These are phyloP conservation scores for Argentina anserina DNA, from an alignment of 306 rosid species.

Conservation along the genomic window DNA sequence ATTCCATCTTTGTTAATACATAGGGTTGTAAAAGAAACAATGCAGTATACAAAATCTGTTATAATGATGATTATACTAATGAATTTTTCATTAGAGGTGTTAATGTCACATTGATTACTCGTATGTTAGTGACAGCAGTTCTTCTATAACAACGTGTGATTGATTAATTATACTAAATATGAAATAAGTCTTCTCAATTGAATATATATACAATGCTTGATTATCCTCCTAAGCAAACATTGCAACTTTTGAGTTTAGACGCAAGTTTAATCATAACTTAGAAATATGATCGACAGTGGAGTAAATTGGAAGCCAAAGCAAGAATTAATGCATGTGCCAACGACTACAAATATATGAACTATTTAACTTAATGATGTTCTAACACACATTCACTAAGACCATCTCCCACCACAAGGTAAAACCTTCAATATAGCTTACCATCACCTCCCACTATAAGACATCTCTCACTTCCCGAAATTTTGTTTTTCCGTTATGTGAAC, in stretches of 20 bases:
- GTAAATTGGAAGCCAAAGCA: constrained; percentile 61
- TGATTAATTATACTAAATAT: too few relatives aligned
- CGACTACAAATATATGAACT: constrained; percentile 18
- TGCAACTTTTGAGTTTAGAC: constrained; percentile 24
- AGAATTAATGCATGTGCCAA: constrained; percentile 59
- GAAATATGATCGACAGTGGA: constrained; percentile 36
- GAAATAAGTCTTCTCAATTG: too few relatives aligned
- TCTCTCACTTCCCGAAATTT: too few relatives aligned
- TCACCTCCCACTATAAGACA: too few relatives aligned
- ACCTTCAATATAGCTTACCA: too few relatives aligned
- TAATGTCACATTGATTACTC: constrained; percentile 33
- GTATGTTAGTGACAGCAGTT: constrained; percentile 24
- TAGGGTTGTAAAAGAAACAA: not conserved
- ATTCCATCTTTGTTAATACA: not conserved
- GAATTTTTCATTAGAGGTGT: not conserved
- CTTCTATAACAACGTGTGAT: constrained; percentile 19
- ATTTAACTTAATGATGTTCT: constrained; percentile 12
- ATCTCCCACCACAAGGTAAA: too few relatives aligned
- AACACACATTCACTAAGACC: too few relatives aligned
- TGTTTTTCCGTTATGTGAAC: too few relatives aligned
- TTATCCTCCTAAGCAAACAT: constrained; percentile 27
- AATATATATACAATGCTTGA: constrained; percentile 2
- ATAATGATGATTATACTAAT: not conserved
- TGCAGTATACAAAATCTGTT: not conserved
- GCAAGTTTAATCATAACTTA: constrained; percentile 14